Percentiles rank a stretch among this genome's conserved stretches.
phyloP scores from a whole-genome alignment of 257 asterid genomes.

The Gardenia jasminoides region DNA sequence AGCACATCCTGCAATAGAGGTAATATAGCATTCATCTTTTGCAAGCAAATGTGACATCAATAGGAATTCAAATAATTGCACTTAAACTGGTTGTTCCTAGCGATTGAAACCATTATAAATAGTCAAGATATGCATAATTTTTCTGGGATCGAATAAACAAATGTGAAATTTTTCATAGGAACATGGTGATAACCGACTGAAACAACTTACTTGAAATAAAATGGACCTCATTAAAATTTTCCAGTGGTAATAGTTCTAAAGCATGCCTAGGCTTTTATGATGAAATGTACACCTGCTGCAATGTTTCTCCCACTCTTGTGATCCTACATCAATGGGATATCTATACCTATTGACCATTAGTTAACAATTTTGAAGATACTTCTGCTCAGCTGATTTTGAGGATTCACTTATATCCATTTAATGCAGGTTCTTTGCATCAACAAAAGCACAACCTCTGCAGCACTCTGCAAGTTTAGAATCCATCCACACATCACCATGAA shows the following conservation, averaged over 20 bases:
- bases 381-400: neutral
- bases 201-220: neutral
- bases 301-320: neutral
- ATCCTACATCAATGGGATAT: neutral
- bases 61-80: neutral
- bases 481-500: neutral
- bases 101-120: neutral
- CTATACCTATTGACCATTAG: neutral
- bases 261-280: neutral
- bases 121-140: neutral
- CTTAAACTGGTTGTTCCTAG: neutral
- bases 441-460: neutral
- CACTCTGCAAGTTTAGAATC: neutral
- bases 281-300: neutral
- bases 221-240: neutral
- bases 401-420: neutral
- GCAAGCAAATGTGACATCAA: neutral
- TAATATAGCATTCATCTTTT: neutral
- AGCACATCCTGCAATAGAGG: constrained; percentile 58
- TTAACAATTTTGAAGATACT: no score
- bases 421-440: neutral
- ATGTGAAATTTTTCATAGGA: neutral
- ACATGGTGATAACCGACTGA: neutral
- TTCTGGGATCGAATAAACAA: neutral
- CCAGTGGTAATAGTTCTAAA: neutral